phyloP scores from a whole-genome alignment of 108 stramenopile genomes.

The Nannochloropsis oceanica region DNA sequence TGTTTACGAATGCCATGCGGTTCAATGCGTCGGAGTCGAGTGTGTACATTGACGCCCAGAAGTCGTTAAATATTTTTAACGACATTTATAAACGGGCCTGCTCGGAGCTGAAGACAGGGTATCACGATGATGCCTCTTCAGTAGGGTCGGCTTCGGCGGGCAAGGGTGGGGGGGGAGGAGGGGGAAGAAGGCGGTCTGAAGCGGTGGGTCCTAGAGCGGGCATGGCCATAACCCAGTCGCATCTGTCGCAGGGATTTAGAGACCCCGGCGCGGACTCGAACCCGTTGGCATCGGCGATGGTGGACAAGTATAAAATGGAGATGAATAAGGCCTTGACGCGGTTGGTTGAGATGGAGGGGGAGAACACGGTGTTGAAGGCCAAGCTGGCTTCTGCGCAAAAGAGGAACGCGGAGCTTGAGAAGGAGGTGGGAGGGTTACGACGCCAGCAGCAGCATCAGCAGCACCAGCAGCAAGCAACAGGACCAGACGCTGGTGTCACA shows the following conservation, averaged over 20 bases:
- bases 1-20: neutral
- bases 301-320: neutral
- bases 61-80: neutral
- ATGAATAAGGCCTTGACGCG: neutral
- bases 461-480: neutral
- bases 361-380: neutral
- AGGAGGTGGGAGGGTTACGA: neutral
- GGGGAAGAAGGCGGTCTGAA: neutral
- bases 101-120: neutral
- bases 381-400: neutral
- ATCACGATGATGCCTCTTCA: neutral
- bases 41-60: neutral
- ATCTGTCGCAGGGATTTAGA: neutral
- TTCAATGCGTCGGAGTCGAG: neutral
- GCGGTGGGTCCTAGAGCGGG: neutral
- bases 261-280: neutral
- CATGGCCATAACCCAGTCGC: neutral
- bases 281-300: neutral
- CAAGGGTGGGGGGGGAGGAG: neutral
- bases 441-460: neutral
- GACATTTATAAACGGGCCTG: neutral
- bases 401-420: neutral
- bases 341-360: neutral
- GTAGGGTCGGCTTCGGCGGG: neutral
- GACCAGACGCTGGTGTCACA: neutral